Evolutionary conservation across 2,329 filamentous ascomycete species (phyloP).

Genomic region (Orbilia javanica): DNA sequence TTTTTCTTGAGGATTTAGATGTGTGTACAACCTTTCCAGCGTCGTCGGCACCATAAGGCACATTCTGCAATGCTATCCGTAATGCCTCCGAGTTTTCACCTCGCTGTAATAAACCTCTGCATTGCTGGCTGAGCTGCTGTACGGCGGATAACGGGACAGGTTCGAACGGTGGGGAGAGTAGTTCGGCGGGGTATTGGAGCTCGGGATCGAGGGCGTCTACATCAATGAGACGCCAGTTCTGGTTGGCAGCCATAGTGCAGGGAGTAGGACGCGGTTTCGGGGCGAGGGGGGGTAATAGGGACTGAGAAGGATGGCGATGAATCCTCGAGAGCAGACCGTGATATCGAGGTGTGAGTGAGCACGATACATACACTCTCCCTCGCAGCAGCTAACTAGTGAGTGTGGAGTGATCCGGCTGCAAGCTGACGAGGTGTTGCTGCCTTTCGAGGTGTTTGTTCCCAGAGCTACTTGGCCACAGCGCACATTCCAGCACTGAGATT

Average conservation of each 20-base stretch:
- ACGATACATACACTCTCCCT: background rate
- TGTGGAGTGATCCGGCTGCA: constrained; percentile 1
- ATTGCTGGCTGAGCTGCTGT: constrained; percentile 60
- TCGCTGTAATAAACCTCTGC: constrained; percentile 60
- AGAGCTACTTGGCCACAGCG: constrained; percentile 50
- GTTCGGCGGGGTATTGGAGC: constrained; percentile 61
- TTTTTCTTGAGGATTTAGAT: background rate
- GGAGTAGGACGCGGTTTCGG: background rate
- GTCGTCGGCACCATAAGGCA: constrained; percentile 62
- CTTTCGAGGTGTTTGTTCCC: constrained; percentile 41
- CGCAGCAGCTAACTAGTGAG: no score
- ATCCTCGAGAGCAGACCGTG: background rate
- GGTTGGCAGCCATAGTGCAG: constrained; percentile 45
- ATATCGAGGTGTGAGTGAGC: constrained; percentile 7
- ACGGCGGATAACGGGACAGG: constrained; percentile 59
- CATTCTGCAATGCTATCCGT: constrained; percentile 60
- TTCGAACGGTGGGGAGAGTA: constrained; percentile 60
- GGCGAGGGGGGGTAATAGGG: background rate
- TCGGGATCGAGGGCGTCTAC: constrained; percentile 62
- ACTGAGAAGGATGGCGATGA: background rate
- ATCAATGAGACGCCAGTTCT: constrained; percentile 62
- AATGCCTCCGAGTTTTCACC: constrained; percentile 61
- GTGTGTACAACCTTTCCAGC: constrained; percentile 60
- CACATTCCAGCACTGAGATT: constrained; percentile 49
- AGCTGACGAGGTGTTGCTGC: constrained; percentile 33